phyloP scores from a whole-genome alignment of 257 asterid genomes.

The Ilex asprella region DNA sequence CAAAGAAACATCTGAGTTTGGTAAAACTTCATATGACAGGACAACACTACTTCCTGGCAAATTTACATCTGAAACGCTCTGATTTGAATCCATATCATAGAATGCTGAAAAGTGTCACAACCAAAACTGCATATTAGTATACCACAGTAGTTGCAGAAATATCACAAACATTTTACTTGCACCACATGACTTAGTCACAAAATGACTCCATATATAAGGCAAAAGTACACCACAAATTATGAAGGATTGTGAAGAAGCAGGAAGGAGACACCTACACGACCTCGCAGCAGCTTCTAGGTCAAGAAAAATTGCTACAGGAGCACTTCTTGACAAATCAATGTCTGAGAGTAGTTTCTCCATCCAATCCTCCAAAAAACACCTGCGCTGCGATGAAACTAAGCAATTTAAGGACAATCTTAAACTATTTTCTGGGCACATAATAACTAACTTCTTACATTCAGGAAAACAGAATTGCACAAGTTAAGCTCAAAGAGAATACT shows the following conservation, averaged over 20 bases:
- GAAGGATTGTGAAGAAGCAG: not conserved
- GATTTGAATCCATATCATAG: slow-evolving; percentile 28
- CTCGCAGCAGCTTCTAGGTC: slow-evolving; percentile 84
- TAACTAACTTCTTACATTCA: too few relatives aligned
- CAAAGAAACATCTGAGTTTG: slow-evolving; percentile 27
- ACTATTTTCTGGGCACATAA: too few relatives aligned
- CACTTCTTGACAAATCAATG: slow-evolving; percentile 69
- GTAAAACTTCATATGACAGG: slow-evolving; percentile 28
- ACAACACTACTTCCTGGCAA: slow-evolving; percentile 23
- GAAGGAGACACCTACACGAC: slow-evolving; percentile 49
- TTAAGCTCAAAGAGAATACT: too few relatives aligned
- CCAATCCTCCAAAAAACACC: slow-evolving; percentile 71
- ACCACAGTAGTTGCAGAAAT: too few relatives aligned
- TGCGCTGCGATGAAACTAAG: slow-evolving; percentile 52
- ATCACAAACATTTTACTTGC: too few relatives aligned
- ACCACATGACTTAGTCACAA: not conserved
- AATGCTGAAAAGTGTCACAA: slow-evolving; percentile 41
- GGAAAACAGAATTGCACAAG: too few relatives aligned
- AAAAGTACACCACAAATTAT: not conserved
- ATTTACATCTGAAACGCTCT: slow-evolving; percentile 18
- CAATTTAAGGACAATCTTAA: slow-evolving; percentile 14
- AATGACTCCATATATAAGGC: too few relatives aligned
- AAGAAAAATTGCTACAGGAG: slow-evolving; percentile 55
- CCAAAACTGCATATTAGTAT: slow-evolving; percentile 1
- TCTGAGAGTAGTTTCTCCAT: slow-evolving; percentile 52